These are phyloP conservation scores for Colletotrichum sp. DNA, from an alignment of 2,329 filamentous ascomycete genomes.

Conservation along the genomic window DNA sequence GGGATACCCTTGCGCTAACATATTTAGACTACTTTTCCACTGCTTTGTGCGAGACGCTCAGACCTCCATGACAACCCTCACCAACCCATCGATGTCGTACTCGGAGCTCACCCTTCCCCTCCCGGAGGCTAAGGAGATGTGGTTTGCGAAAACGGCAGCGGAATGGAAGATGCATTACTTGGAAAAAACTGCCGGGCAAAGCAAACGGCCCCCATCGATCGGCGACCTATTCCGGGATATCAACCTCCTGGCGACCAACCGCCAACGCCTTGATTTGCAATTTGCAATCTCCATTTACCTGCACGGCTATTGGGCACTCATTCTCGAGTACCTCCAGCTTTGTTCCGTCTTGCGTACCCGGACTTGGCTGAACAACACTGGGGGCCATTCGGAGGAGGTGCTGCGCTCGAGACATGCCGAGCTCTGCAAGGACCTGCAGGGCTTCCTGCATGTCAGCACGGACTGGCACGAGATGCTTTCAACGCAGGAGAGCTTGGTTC, in stretches of 20 bases:
- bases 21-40: conserved; percentile 63
- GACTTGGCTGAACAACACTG: conserved; percentile 47
- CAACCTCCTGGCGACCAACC: conserved; percentile 53
- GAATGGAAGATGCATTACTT: conserved; percentile 71
- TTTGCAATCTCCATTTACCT: conserved; percentile 65
- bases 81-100: conserved; percentile 71
- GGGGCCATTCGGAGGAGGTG: conserved; percentile 48
- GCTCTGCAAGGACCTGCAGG: conserved; percentile 61
- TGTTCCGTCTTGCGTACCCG: conserved; percentile 53
- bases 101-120: conserved; percentile 71
- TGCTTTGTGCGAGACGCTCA: conserved; percentile 70
- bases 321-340: conserved; percentile 70
- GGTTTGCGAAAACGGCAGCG: conserved; percentile 66
- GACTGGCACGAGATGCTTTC: conserved; percentile 48
- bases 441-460: conserved; percentile 47
- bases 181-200: conserved; percentile 39
- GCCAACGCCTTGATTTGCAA: conserved; percentile 59
- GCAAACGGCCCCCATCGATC: conserved; percentile 52
- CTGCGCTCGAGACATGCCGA: conserved; percentile 65
- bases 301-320: conserved; percentile 68
- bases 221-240: conserved; percentile 63
- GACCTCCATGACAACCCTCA: conserved; percentile 69
- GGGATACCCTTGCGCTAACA: conserved; percentile 17
- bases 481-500: conserved; percentile 50
- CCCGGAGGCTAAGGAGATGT: conserved; percentile 66